Conservation (phyloP, 2,329 filamentous ascomycete species). For the Elsinoe perseae region DNA sequence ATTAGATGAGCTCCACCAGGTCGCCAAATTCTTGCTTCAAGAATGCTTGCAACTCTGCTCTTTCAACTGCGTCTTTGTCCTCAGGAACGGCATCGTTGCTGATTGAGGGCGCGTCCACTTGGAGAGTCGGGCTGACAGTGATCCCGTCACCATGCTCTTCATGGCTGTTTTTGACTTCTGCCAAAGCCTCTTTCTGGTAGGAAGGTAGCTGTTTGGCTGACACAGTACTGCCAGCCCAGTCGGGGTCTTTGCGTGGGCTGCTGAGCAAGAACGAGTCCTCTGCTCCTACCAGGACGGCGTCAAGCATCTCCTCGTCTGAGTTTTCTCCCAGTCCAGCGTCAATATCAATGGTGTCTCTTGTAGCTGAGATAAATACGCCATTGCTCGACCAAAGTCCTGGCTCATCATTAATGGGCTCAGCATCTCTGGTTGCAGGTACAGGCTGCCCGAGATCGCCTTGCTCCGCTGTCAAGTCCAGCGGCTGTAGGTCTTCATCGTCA, state of each 20-base stretch:
- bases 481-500: neutral
- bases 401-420: neutral
- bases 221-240: neutral
- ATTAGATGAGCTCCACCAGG: constrained; percentile 31
- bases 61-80: constrained; percentile 7
- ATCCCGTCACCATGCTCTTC: too few relatives aligned
- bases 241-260: neutral
- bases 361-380: neutral
- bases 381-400: neutral
- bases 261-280: constrained; percentile 17
- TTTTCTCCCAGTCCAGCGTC: neutral
- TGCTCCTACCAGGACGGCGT: constrained; percentile 18
- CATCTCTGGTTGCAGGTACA: neutral
- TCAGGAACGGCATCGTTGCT: neutral
- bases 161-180: neutral
- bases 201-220: neutral
- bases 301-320: constrained; percentile 19
- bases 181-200: neutral
- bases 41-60: constrained; percentile 33
- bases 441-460: neutral
- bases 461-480: neutral
- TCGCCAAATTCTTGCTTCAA: constrained; percentile 34
- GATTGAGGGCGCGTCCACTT: neutral
- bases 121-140: too few relatives aligned
- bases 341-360: neutral